Conservation (phyloP, 176 grass and related monocot species). For the Zoysia japonica region DNA sequence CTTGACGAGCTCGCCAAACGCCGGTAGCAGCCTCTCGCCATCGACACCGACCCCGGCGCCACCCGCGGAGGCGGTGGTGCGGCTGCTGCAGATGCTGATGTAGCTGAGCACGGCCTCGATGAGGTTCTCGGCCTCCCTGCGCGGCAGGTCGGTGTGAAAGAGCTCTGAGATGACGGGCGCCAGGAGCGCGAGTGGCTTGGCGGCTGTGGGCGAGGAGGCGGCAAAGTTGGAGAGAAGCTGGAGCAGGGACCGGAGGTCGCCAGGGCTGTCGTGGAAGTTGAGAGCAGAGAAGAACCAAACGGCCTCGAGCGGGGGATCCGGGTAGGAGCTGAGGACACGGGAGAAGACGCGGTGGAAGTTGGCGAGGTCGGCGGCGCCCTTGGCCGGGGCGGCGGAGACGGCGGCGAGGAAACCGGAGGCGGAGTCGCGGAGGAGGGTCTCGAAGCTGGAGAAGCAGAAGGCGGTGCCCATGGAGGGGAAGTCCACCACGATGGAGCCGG, state of each 20-base stretch:
- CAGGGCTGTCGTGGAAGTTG: constrained; percentile 71
- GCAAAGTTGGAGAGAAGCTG: constrained; percentile 71
- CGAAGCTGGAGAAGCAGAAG: constrained; percentile 57
- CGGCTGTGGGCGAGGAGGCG: constrained; percentile 45
- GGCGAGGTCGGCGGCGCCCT: constrained; percentile 76
- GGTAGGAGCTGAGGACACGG: constrained; percentile 61
- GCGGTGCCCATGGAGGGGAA: constrained; percentile 59
- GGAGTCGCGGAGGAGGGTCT: constrained; percentile 81
- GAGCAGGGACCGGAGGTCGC: constrained; percentile 67
- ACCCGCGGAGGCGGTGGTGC: neutral
- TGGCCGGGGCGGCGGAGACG: constrained; percentile 53
- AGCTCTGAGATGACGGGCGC: constrained; percentile 83
- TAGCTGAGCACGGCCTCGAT: constrained; percentile 78
- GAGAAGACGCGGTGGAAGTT: constrained; percentile 81
- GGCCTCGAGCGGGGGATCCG: constrained; percentile 80
- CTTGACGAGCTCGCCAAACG: constrained; percentile 77
- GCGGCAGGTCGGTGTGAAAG: constrained; percentile 65
- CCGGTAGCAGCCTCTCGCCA: constrained; percentile 49
- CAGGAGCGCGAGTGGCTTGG: constrained; percentile 82
- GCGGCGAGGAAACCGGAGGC: constrained; percentile 76
- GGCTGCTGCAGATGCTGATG: constrained; percentile 84
- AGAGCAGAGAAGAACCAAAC: constrained; percentile 88
- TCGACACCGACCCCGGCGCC: constrained; percentile 12
- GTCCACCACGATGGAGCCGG: constrained; percentile 58
- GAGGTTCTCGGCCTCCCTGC: constrained; percentile 64